Evolutionary conservation across 2,329 filamentous ascomycete species (phyloP).

Genomic region (Immersiporthe knoxdaviesiana): DNA sequence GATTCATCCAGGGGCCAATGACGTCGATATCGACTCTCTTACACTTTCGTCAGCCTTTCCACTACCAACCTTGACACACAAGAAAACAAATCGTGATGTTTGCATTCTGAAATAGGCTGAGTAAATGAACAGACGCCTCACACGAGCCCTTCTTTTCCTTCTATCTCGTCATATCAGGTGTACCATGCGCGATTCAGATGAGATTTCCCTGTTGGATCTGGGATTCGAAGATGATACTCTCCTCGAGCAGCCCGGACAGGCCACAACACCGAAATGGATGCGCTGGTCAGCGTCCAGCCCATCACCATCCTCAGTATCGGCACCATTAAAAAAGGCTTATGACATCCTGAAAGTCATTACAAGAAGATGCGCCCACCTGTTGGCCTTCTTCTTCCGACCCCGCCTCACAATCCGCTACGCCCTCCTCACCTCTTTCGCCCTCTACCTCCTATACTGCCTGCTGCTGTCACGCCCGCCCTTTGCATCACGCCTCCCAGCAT

Average conservation of each 20-base stretch:
- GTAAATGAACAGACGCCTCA: neutral
- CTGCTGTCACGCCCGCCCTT: slow-evolving; percentile 15
- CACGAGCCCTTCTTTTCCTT: no score
- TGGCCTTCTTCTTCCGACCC: slow-evolving; percentile 17
- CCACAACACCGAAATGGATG: slow-evolving; percentile 26
- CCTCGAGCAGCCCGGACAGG: slow-evolving; percentile 2
- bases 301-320: neutral
- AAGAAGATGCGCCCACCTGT: neutral
- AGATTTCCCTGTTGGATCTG: neutral
- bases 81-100: neutral
- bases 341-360: neutral
- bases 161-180: neutral
- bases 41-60: neutral
- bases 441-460: slow-evolving; percentile 17
- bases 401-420: slow-evolving; percentile 24
- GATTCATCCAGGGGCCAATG: neutral
- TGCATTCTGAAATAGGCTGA: neutral
- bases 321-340: neutral
- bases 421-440: slow-evolving; percentile 7
- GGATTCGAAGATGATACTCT: slow-evolving; percentile 25
- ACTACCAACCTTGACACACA: no score
- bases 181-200: neutral
- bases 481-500: slow-evolving; percentile 13
- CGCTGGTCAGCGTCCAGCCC: slow-evolving; percentile 11
- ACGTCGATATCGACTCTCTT: neutral